Base-by-base conservation (phyloP, 2,329 filamentous ascomycete genomes). In the Neonectria magnoliae region DNA sequence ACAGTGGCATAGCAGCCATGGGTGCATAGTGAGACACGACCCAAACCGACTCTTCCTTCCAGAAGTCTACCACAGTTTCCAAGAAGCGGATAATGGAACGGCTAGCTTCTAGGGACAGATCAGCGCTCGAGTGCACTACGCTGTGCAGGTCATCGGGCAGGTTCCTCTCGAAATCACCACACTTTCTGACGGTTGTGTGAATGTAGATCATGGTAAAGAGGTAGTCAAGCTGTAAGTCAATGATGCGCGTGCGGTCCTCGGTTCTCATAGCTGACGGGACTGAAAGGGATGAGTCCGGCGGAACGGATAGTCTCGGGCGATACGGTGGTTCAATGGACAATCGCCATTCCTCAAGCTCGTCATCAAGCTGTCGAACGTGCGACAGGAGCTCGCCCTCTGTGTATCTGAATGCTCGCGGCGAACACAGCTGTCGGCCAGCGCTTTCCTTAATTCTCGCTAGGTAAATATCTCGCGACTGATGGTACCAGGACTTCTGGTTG, bases 321-420 rank as follows among this genome's bases (percentile, higher is more conserved):
- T 67, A 69, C 2, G 59, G 67, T 27, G 54, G 56, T 18, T 56
- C 56, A 1, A 78, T 57, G 0, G 73, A 72, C n/a, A 76, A 45
- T 5, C 76, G 67, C 76, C 76, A 77, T n/a, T 64, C 63, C 52
- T 78, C 76, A 18, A 78, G 68, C n/a, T 78, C 75, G 22, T 76
- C 67, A 6, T 78, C 76, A 1, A 78, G 51, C 22, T 75, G 67
- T 5, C 76, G 72, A 52, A 77, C 73, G 3, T 68, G 62, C 0
- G 68, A 55, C 1, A 76, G 58, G 0, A 76, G 60, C 20, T 76
- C 66, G 3, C 70, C 61, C 2, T 76, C 75, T 0, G 65, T 67
- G 8, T 67, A 63, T 36, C 59, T 64, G 5, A 74, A 71, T 0
- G 73, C 55, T 22, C 44, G 31, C 27, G 48, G 45, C 50, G 45